Base-by-base conservation (phyloP, 352 stramenopile species). In the Salisapilia sapeloensis region DNA sequence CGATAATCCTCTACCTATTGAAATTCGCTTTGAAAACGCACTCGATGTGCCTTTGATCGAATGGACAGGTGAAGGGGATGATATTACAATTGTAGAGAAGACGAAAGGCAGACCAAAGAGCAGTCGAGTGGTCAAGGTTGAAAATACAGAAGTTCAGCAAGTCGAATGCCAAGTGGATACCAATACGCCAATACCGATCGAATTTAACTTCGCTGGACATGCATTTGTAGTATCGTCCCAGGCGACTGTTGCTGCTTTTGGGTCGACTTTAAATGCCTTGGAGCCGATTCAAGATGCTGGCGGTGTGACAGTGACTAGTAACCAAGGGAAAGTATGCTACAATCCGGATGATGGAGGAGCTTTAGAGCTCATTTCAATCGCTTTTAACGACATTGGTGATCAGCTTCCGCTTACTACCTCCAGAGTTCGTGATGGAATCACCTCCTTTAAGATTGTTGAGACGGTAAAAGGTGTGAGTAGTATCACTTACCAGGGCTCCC, bases 21-120 rank as follows among this genome's bases (percentile, higher is more conserved):
- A 61, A 14, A 66, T 89, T 26, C 54, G 80, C n/a, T 89, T 85
- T 46, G 52, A 70, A 22, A 53, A 51, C 1, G 63, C 67, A 2
- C 26, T 24, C 1, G 65, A 84, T 24, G 49, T 65, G 4, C 21
- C 41, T 5, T 14, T 89, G 25, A 37, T 86, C 3, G 22, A 29
- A 3, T 89, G 74, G 74, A 65, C 46, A 0, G 21, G 24, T 1
- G 76, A 63, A 2, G 48, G 16, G 4, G 85, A 77, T 28, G 65
- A 81, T 31, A 39, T 89, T 11, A 70, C 60, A 4, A 47, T 89
- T 22, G 60, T 50, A 3, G 66, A 84, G 15, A 38, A 49, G 2
- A 49, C 76, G 3, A 81, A 80, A 26, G 74, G 74, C 2, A 46
- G 54, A 0, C 11, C 32, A 0, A 42, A 44, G 8, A 44, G 38